Conservation (phyloP, 2,329 filamentous ascomycete genomes). For the Talaromyces sp. region DNA sequence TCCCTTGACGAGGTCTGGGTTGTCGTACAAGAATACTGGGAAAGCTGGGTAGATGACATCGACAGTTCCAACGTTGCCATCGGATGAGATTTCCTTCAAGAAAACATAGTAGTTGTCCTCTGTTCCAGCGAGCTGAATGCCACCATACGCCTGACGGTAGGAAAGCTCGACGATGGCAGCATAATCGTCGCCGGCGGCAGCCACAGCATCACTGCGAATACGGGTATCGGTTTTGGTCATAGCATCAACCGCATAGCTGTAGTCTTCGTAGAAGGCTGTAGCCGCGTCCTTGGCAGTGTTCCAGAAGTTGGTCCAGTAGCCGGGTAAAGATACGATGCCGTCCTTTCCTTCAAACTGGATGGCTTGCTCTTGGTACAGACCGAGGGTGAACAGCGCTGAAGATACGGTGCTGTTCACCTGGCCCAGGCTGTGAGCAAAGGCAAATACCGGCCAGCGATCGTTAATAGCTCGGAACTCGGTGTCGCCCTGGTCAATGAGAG, state of each 20-base stretch:
- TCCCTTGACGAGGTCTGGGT: constrained; percentile 34
- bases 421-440: constrained; percentile 48
- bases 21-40: constrained; percentile 36
- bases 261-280: constrained; percentile 28
- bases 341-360: constrained; percentile 46
- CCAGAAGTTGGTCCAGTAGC: neutral
- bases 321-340: constrained; percentile 18
- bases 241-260: constrained; percentile 26
- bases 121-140: constrained; percentile 49
- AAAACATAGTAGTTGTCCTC: constrained; percentile 37
- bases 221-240: constrained; percentile 39
- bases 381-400: constrained; percentile 43
- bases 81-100: constrained; percentile 42
- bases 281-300: neutral
- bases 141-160: constrained; percentile 49
- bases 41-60: constrained; percentile 38
- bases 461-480: constrained; percentile 47
- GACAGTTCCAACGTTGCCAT: constrained; percentile 38
- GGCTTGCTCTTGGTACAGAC: constrained; percentile 45
- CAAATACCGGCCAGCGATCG: constrained; percentile 50
- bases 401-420: constrained; percentile 27
- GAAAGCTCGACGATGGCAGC: constrained; percentile 48
- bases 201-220: constrained; percentile 41
- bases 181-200: constrained; percentile 46
- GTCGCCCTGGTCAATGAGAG: constrained; percentile 43